A percentile compares a stretch with the other conserved stretches of the same genome.
phyloP scores from a whole-genome alignment of 805 yeast genomes.

The Barnettozyma vustinii region DNA sequence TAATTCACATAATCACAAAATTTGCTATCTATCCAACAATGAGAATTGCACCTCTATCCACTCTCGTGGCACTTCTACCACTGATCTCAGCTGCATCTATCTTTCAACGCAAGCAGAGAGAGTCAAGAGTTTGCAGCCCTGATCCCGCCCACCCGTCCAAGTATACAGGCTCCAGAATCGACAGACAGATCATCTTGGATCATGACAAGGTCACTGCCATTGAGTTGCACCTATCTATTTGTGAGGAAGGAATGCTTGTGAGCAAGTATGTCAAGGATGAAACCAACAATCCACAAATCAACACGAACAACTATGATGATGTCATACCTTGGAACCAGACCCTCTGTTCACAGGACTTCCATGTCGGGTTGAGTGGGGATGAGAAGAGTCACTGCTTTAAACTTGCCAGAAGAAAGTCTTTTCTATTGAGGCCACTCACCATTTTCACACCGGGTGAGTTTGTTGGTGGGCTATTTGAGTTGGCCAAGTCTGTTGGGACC shows the following conservation, averaged over 20 bases:
- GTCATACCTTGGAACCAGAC: conserved; percentile 16
- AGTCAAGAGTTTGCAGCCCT: conserved; percentile 14
- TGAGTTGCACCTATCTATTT: conserved; percentile 11
- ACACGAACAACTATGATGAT: neutral
- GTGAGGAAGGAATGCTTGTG: conserved; percentile 12
- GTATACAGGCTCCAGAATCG: conserved; percentile 16
- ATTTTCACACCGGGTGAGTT: conserved; percentile 41
- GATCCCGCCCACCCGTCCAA: neutral
- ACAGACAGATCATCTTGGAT: conserved; percentile 10
- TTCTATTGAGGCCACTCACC: conserved; percentile 34
- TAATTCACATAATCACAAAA: neutral
- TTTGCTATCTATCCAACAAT: neutral
- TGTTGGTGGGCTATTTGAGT: conserved; percentile 46
- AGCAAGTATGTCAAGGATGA: conserved; percentile 6
- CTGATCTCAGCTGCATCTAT: neutral
- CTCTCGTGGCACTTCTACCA: neutral
- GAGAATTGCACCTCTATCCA: neutral
- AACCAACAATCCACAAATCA: neutral
- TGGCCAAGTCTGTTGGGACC: conserved; percentile 26
- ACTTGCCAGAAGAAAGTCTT: conserved; percentile 42
- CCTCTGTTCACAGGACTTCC: conserved; percentile 6
- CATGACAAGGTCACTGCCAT: neutral
- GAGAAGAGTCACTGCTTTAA: conserved; percentile 33
- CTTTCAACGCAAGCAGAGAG: neutral
- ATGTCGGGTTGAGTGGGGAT: neutral